phyloP scores from a whole-genome alignment of 192 early-diverging fungal genomes.

The Coemansia sp. region DNA sequence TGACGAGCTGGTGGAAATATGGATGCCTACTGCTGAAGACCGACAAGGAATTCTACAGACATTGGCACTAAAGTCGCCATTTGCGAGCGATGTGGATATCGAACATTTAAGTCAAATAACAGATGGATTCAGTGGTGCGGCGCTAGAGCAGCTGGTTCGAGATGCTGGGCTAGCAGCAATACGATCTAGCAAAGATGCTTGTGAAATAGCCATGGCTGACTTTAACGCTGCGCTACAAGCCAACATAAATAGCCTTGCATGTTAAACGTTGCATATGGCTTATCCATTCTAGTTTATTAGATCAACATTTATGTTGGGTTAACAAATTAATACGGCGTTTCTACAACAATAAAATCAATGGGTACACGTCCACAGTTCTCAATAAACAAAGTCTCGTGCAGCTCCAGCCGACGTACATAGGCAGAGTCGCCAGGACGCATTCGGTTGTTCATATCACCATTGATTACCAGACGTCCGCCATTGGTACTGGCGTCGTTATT shows the following conservation, averaged over 20 bases:
- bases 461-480: constrained; percentile 34
- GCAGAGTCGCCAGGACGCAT: constrained; percentile 47
- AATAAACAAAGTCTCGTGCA: constrained; percentile 19
- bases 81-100: constrained; percentile 56
- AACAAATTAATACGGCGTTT: constrained; percentile 34
- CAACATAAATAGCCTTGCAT: no score
- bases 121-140: constrained; percentile 34
- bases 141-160: constrained; percentile 41
- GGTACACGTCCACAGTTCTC: constrained; percentile 40
- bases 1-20: constrained; percentile 78
- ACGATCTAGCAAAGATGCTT: constrained; percentile 10
- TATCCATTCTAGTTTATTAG: no score
- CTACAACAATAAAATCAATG: constrained; percentile 43
- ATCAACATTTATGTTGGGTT: no score
- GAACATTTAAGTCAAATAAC: constrained; percentile 24
- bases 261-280: no score
- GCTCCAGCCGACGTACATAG: constrained; percentile 33
- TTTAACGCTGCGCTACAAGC: constrained; percentile 15
- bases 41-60: constrained; percentile 68
- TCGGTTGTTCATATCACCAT: constrained; percentile 30
- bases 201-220: constrained; percentile 15
- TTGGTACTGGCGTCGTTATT: constrained; percentile 18
- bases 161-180: constrained; percentile 46
- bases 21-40: constrained; percentile 57
- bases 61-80: constrained; percentile 59